Evolutionary conservation across 2,329 filamentous ascomycete species (phyloP).

Genomic region (Annulohypoxylon truncatum): DNA sequence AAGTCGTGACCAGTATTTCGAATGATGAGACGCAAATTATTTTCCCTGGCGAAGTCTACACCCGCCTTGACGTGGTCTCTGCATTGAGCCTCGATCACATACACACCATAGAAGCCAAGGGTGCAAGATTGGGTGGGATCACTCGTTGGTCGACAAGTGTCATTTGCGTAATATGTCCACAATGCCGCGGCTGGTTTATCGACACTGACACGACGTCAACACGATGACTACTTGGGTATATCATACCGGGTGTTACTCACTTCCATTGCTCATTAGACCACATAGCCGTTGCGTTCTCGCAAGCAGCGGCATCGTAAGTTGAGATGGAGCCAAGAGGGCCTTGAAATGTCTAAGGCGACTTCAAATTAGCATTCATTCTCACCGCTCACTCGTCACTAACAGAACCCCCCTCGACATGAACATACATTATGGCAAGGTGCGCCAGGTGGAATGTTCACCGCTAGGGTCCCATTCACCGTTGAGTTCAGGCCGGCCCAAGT

Average conservation of each 20-base stretch:
- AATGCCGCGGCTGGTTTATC: constrained; percentile 49
- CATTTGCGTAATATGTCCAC: constrained; percentile 59
- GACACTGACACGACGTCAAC: constrained; percentile 38
- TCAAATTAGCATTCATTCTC: constrained; percentile 7
- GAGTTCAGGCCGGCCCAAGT: constrained; percentile 50
- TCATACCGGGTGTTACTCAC: constrained; percentile 47
- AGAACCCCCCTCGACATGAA: background rate
- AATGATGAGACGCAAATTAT: constrained; percentile 65
- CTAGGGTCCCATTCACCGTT: constrained; percentile 53
- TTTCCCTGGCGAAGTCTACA: constrained; percentile 55
- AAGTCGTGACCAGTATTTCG: constrained; percentile 69
- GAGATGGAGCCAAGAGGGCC: constrained; percentile 52
- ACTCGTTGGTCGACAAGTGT: constrained; percentile 54
- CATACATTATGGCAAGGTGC: constrained; percentile 52
- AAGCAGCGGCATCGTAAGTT: constrained; percentile 53
- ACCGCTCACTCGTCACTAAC: background rate
- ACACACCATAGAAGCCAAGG: constrained; percentile 55
- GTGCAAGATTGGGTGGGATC: constrained; percentile 52
- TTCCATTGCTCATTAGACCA: constrained; percentile 53
- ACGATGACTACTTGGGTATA: background rate
- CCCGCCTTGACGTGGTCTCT: constrained; percentile 49
- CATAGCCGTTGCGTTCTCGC: constrained; percentile 47
- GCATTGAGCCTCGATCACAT: constrained; percentile 49
- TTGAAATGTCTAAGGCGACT: constrained; percentile 47
- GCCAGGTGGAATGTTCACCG: constrained; percentile 48